phyloP scores from a whole-genome alignment of 192 early-diverging fungal genomes.

The Rhizophagus clarus region DNA sequence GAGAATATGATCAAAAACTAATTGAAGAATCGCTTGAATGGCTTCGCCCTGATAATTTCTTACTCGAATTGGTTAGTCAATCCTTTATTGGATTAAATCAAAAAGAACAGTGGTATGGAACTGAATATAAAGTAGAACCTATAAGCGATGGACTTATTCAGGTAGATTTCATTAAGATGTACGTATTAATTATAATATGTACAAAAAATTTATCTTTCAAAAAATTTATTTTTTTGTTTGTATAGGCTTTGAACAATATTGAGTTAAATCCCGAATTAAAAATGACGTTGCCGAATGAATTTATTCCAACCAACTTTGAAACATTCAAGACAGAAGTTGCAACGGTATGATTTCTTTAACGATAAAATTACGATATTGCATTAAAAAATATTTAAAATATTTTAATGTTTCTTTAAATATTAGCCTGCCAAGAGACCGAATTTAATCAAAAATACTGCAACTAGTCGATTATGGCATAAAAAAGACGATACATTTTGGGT shows the following conservation, averaged over 20 bases:
- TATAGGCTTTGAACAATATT: conserved; percentile 36
- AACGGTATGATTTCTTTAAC: conserved; percentile 7
- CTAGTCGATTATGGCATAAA: conserved; percentile 85
- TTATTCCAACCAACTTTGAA: conserved; percentile 80
- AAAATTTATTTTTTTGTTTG: not conserved
- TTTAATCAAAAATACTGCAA: conserved; percentile 60
- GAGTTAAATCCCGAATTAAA: conserved; percentile 36
- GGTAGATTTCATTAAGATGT: not conserved
- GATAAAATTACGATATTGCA: not conserved
- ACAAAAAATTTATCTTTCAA: too few relatives aligned
- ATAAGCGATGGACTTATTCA: conserved; percentile 52
- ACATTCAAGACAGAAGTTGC: conserved; percentile 45
- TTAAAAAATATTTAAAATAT: not conserved
- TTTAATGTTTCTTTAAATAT: not conserved
- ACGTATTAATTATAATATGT: too few relatives aligned
- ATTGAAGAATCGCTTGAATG: conserved; percentile 65
- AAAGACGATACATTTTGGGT: conserved; percentile 91
- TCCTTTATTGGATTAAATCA: conserved; percentile 30
- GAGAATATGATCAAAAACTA: conserved; percentile 60
- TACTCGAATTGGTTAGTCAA: conserved; percentile 39
- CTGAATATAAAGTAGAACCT: conserved; percentile 68
- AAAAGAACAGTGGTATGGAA: conserved; percentile 79
- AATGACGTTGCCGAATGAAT: conserved; percentile 62
- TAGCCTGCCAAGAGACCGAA: conserved; percentile 42
- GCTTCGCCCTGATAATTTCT: conserved; percentile 40